Evolutionary conservation across 768 basidiomycete genomes (phyloP), one percentile per base, ranked within the genome.

Genomic region (Podaxis carcinomalis): DNA sequence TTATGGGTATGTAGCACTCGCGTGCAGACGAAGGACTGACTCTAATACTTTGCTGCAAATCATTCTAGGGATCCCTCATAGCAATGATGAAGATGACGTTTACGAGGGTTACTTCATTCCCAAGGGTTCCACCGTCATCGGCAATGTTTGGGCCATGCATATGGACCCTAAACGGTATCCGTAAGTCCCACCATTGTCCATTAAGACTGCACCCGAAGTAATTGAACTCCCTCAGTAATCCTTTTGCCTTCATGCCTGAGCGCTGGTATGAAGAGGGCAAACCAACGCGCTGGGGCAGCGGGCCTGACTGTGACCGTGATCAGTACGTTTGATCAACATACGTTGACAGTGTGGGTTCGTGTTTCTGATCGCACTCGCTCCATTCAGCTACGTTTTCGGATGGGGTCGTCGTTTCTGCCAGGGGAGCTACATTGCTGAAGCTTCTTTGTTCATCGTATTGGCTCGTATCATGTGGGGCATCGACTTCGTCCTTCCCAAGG

Each of bases 231-330:
- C 25, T 23, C 36, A 66, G 65, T 2, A 69, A 68, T 16, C 67
- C 73, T 10, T 65, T 63, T 2, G 68, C 71, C 23, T 74, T 69
- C 52, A 56, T 65, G 1, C 74, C 74, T 1, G 74, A 75, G 49
- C 69, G 75, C 23, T 76, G 74, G 56, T 68, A 72, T 28, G 49
- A 56, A 2, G 58, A 64, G 37, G 64, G 62, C 25, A 62, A 66
- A 27, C 61, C 67, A 14, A 64, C 61, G 25, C 60, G 64, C 49
- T 68, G 67, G 68, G 67, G 66, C 32, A 65, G 65, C 51, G 68
- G 67, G 3, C 68, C 71, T 13, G 67, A 68, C 21, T 55, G 47
- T 11, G 68, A 69, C 49, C 63, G 68, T 56, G 68, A 69, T 51
- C 68, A 69, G 65, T 68, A 32, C 10, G 61, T 62, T 28, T 36